Percentiles rank a stretch among this genome's conserved stretches.
Conservation (phyloP, 768 basidiomycete species). For the Mycena galopus region DNA sequence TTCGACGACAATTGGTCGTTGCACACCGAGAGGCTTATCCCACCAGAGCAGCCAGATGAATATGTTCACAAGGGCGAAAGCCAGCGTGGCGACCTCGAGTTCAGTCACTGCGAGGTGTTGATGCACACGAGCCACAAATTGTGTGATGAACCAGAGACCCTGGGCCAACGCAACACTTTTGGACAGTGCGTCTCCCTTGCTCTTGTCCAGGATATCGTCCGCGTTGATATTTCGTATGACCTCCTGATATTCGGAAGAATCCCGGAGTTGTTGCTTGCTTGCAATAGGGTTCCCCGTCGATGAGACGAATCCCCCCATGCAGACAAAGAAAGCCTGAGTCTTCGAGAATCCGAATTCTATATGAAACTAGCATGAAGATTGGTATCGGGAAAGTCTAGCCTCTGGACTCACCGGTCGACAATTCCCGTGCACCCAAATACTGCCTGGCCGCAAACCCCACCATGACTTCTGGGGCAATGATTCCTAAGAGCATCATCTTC, state of each 20-base stretch:
- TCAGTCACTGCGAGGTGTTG: neutral
- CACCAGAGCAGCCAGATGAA: neutral
- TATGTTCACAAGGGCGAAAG: neutral
- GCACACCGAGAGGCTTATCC: neutral
- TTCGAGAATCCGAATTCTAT: constrained; percentile 9
- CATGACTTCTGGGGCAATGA: constrained; percentile 46
- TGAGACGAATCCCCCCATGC: constrained; percentile 48
- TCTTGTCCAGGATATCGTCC: constrained; percentile 37
- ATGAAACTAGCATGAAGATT: neutral
- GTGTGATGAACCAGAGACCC: neutral
- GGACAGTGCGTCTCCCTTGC: constrained; percentile 11
- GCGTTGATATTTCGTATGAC: constrained; percentile 13
- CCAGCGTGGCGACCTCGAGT: neutral
- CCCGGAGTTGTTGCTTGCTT: constrained; percentile 30
- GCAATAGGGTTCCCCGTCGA: constrained; percentile 16
- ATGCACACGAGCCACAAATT: neutral
- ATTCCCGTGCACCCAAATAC: constrained; percentile 18
- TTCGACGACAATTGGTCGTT: neutral
- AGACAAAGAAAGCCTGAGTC: constrained; percentile 42
- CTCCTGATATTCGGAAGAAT: too few species aligned
- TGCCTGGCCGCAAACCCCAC: constrained; percentile 41
- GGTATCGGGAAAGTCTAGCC: neutral
- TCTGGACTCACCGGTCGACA: neutral
- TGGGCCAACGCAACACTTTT: neutral
- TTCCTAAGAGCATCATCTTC: constrained; percentile 36